Base-by-base conservation (phyloP, 1,139 yeast genomes). In the Pichia inconspicua region DNA sequence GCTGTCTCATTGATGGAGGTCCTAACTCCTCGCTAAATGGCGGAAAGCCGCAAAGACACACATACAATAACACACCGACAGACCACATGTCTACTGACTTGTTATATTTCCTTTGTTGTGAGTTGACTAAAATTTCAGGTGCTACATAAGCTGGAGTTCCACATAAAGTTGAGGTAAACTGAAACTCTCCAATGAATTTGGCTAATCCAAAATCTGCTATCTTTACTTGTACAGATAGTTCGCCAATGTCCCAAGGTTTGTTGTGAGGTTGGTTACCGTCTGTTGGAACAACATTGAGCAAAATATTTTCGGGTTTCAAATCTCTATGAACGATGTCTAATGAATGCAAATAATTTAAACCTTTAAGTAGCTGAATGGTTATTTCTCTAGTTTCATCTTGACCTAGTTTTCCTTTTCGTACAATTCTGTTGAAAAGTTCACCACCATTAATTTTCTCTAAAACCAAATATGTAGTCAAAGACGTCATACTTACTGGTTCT, bases 141-240 rank as follows among this genome's bases (percentile, higher is more conserved):
- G 94, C 92, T 25, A 84, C 92, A 57, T 84, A 84, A 0, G 92
- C 88, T 9, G 92, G 88, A 0, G 94, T 84, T 4, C 94, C 94
- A 67, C 94, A 84, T 46, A 84, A 67, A 0, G 94, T 84, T 56
- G 82, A 81, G 47, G 92, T 83, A 58, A 83, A 83, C 47, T 80
- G 79, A 53, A 80, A 67, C 55, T 82, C 87, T n/a, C 89, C 90
- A 48, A 84, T 80, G 58, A 83, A 82, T 63, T 84, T 84, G 0
- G 92, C 90, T 30, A 84, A 64, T 0, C 94, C 94, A 64, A 84
- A 84, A 66, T 84, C 94, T 0, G 92, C 94, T 44, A 84, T 83
- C 60, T 84, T 84, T 7, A 84, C 89, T 51, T 69, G 70, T 5
- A 84, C 75, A 52, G 80, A 82, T 40, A 73, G 66, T 63, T 83